Conservation (phyloP, 257 asterid genomes). For the Jaltomata sinuosa region DNA sequence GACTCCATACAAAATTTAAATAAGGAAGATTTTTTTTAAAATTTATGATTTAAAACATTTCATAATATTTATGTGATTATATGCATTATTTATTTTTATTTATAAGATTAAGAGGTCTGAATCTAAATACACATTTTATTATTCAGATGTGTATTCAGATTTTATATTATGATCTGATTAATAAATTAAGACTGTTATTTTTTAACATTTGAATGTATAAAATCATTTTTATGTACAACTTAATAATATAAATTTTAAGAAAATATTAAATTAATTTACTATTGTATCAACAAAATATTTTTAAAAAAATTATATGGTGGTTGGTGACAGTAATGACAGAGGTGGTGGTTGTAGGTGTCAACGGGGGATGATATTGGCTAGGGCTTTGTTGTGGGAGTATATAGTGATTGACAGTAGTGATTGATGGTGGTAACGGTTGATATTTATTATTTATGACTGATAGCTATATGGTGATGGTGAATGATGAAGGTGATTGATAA, state of each 20-base stretch:
- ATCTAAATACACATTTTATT: too few species aligned
- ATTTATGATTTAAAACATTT: too few species aligned
- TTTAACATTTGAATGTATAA: neutral
- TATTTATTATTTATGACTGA: neutral
- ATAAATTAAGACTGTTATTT: too few species aligned
- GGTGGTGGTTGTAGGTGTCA: neutral
- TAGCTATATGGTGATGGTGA: neutral
- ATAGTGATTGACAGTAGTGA: neutral
- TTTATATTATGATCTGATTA: too few species aligned
- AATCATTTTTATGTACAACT: neutral
- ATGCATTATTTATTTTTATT: too few species aligned
- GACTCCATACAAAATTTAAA: too few species aligned
- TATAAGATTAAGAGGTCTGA: too few species aligned
- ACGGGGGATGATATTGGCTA: neutral
- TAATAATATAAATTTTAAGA: neutral
- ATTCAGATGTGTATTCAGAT: too few species aligned
- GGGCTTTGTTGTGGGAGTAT: neutral
- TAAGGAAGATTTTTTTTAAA: too few species aligned
- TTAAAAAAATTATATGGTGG: neutral
- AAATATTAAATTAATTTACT: neutral
- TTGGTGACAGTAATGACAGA: neutral
- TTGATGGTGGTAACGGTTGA: neutral
- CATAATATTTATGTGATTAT: too few species aligned
- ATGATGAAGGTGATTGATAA: neutral
- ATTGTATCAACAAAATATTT: neutral